These are phyloP conservation scores for Aspergillus sp. DNA, from an alignment of 2,329 filamentous ascomycete species.

Conservation along the genomic window DNA sequence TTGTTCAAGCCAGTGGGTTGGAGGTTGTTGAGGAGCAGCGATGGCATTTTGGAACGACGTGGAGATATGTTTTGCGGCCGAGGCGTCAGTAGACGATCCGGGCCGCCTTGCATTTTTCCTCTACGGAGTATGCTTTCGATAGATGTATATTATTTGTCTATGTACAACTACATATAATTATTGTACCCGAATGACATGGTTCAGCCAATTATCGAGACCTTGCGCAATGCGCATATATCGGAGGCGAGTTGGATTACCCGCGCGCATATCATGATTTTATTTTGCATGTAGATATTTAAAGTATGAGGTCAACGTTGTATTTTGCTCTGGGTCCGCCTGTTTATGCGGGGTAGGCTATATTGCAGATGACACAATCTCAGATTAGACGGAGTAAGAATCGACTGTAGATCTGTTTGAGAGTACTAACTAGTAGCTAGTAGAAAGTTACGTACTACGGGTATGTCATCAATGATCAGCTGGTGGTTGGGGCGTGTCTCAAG, in stretches of 20 bases:
- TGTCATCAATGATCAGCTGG: background rate
- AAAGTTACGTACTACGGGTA: background rate
- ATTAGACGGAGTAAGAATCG: too few relatives aligned
- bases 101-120: background rate
- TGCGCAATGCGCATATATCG: background rate
- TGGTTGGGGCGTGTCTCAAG: background rate
- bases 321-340: too few relatives aligned
- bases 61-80: slow-evolving; percentile 43
- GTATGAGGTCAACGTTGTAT: too few relatives aligned
- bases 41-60: slow-evolving; percentile 51
- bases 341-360: too few relatives aligned
- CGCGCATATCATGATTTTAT: background rate
- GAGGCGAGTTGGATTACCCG: background rate
- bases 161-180: background rate
- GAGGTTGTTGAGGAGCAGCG: slow-evolving; percentile 48
- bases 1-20: slow-evolving; percentile 49
- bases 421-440: too few relatives aligned
- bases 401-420: background rate
- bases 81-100: slow-evolving; percentile 10
- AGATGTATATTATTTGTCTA: background rate
- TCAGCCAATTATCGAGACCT: background rate
- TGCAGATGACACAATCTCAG: too few relatives aligned
- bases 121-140: background rate
- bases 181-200: background rate
- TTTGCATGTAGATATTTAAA: background rate